These are phyloP conservation scores for Paecilomyces variotii DNA, from an alignment of 2,329 filamentous ascomycete species.

Conservation along the genomic window DNA sequence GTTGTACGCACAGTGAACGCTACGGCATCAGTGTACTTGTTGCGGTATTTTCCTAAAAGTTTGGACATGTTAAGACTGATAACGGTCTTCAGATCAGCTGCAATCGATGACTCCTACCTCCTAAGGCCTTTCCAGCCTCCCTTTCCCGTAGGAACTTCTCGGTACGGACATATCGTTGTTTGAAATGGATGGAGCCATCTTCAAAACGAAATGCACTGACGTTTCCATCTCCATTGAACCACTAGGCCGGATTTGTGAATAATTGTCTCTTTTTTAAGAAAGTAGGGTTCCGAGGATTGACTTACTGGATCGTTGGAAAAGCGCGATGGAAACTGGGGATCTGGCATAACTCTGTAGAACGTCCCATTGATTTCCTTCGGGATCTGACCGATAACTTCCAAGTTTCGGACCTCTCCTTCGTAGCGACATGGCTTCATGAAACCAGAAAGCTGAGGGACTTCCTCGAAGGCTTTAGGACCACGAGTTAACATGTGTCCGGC, in stretches of 20 bases:
- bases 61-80: too few relatives aligned
- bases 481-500: too few relatives aligned
- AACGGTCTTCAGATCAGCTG: too few relatives aligned
- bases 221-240: background rate
- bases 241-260: background rate
- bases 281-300: conserved; percentile 14
- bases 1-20: background rate
- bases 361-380: conserved; percentile 39
- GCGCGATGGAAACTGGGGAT: conserved; percentile 31
- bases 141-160: background rate
- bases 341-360: conserved; percentile 45
- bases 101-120: too few relatives aligned
- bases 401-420: conserved; percentile 34
- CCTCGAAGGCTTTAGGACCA: too few relatives aligned
- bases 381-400: conserved; percentile 36
- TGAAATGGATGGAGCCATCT: background rate
- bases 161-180: background rate
- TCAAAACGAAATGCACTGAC: background rate
- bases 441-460: conserved; percentile 11
- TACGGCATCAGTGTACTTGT: background rate
- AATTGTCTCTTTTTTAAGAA: too few relatives aligned
- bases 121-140: background rate
- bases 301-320: conserved; percentile 22
- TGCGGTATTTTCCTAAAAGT: background rate
- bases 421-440: conserved; percentile 28